Evolutionary conservation across 768 basidiomycete genomes (phyloP), one percentile per base, ranked within the genome.

Genomic region (Tephrocybe sp.): DNA sequence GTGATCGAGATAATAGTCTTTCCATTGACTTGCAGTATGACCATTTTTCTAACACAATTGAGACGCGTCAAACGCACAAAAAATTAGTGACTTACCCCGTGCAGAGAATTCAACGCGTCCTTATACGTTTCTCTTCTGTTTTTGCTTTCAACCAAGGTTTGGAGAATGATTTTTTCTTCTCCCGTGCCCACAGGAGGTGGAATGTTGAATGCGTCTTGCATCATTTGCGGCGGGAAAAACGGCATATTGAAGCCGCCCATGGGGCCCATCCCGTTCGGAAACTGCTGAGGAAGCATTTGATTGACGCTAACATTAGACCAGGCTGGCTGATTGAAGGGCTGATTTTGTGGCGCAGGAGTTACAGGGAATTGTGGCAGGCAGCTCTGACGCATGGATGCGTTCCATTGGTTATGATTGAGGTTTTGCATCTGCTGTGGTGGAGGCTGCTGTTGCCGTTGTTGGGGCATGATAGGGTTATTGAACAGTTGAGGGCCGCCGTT

Each of bases 1-100:
- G 58, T 88, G 75, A 49, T 88, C 85, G 13, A 90, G 73, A 56
- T 85, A 90, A 60, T 88, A 88, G 57, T 90, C 88, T 60, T 88
- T 89, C 87, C 87, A 90, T 19, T 85, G 65, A 61, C 74, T 82
- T 30, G 84, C 77, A 15, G 75, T 72, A 59, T 79, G 77, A 4
- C 71, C 72, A 49, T 74, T 74, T 62, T 61, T 73, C 79, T 80
- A 22, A 42, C 29, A 38, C 13, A 22, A 31, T 34, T 62, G n/a
- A 62, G 61, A 58, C 47, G 49, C 49, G 52, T 51, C 39, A 40
- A 48, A 30, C 16, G 52, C 18, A 23, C 11, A n/a, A 30, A 53
- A 40, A 42, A 22, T 11, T 13, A 24, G 30, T 27, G 15, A 64
- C 80, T 56, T 61, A 86, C 86, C 25, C 82, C 81, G 58, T 88